A percentile compares a stretch with the other conserved stretches of the same genome.
phyloP scores from a whole-genome alignment of 805 yeast genomes.

The Kodamaea neixiangensis region DNA sequence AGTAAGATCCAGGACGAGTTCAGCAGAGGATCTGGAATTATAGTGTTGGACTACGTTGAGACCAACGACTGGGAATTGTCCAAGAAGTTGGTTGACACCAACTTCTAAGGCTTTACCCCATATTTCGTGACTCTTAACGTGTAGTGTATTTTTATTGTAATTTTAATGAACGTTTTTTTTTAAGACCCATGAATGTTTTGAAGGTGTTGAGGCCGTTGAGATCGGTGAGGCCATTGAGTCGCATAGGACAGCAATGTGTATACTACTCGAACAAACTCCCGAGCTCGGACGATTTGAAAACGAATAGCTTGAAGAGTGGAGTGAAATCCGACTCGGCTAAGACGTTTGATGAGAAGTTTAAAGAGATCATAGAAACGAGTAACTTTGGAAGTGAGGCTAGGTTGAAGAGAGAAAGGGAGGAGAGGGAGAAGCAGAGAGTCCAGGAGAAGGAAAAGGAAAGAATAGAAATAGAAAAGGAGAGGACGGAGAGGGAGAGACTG shows the following conservation, averaged over 20 bases:
- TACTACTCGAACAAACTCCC: neutral
- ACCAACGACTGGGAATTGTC: conserved; percentile 59
- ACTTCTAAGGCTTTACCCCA: conserved; percentile 27
- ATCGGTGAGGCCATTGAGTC: neutral
- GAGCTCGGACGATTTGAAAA: neutral
- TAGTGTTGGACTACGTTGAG: conserved; percentile 70
- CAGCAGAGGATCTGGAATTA: conserved; percentile 60
- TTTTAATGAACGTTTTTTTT: neutral
- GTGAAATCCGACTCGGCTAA: neutral
- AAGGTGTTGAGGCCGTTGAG: neutral
- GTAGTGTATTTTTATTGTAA: conserved; percentile 2
- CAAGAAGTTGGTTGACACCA: conserved; percentile 51
- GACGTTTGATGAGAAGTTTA: conserved; percentile 28
- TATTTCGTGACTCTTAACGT: neutral
- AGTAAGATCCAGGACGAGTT: conserved; percentile 49
- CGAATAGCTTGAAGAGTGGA: neutral
- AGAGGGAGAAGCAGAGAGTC: neutral
- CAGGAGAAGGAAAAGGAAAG: conserved; percentile 6
- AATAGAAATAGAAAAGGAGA: conserved; percentile 4
- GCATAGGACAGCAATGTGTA: neutral
- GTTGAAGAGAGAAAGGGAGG: neutral
- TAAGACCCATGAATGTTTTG: neutral
- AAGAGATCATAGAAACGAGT: conserved; percentile 37
- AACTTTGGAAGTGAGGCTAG: conserved; percentile 25
- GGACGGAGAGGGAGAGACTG: neutral